Evolutionary conservation across 768 basidiomycete genomes (phyloP).

Genomic region (Sporobolomyces pararoseus): DNA sequence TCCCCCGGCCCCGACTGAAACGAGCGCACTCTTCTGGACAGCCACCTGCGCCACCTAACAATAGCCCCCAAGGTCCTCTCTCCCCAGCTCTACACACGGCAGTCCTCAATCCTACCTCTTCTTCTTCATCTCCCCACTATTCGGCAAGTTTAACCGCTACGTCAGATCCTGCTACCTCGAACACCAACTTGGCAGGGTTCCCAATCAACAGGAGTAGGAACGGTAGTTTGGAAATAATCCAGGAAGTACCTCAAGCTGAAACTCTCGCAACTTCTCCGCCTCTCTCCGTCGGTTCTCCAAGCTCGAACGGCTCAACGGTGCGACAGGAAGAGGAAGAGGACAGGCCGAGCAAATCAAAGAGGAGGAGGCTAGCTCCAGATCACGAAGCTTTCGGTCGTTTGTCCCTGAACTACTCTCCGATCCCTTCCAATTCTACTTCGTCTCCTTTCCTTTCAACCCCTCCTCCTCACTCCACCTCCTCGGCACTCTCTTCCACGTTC

Average conservation of each 20-base stretch:
- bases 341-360: neutral
- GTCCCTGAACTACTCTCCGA: constrained; percentile 4
- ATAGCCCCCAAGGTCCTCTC: constrained; percentile 1
- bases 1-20: constrained; percentile 6
- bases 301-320: too few relatives aligned
- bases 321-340: too few relatives aligned
- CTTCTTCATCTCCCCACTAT: neutral
- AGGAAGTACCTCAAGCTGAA: constrained; percentile 22
- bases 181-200: neutral
- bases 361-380: constrained; percentile 9
- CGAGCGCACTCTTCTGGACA: constrained; percentile 15
- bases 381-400: constrained; percentile 27
- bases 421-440: neutral
- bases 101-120: neutral
- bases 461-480: neutral
- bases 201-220: neutral
- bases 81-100: neutral
- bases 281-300: neutral
- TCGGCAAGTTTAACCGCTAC: neutral
- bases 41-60: neutral
- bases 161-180: neutral
- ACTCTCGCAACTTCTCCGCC: neutral
- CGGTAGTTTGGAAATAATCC: constrained; percentile 19
- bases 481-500: neutral
- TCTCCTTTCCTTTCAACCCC: neutral